Evolutionary conservation across 106 monocot genomes (phyloP).

Genomic region (Allium sativum): DNA sequence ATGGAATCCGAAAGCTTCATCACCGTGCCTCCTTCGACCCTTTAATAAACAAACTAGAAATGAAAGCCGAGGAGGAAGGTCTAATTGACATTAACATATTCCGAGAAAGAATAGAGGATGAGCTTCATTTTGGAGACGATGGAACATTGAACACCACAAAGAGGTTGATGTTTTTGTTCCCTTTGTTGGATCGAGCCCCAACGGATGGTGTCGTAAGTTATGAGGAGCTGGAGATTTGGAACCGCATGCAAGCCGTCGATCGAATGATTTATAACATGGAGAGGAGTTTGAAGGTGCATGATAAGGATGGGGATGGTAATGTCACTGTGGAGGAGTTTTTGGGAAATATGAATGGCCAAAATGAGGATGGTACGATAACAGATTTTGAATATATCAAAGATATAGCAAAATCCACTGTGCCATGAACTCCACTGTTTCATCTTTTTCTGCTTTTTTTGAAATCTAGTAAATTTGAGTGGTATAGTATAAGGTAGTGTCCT

Average conservation of each 20-base stretch:
- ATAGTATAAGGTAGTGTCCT: too few relatives aligned
- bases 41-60: background rate
- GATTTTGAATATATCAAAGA: background rate
- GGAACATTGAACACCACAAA: slow-evolving; percentile 4
- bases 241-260: slow-evolving; percentile 1
- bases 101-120: background rate
- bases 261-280: background rate
- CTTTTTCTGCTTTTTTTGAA: too few relatives aligned
- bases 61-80: background rate
- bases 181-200: background rate
- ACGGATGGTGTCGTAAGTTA: background rate
- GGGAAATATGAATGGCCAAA: background rate
- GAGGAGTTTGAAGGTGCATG: slow-evolving; percentile 1
- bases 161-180: background rate
- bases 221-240: slow-evolving; percentile 8
- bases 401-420: too few relatives aligned
- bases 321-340: slow-evolving; percentile 6
- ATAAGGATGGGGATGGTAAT: background rate
- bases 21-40: slow-evolving; percentile 4
- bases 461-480: too few relatives aligned
- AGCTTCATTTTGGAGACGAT: slow-evolving; percentile 3
- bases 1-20: background rate
- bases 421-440: too few relatives aligned
- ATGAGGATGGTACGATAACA: background rate
- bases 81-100: background rate